Evolutionary conservation across 306 rosid genomes (phyloP), one percentile per base, ranked within the genome.

Genomic region (Astragalus membranaceus): DNA sequence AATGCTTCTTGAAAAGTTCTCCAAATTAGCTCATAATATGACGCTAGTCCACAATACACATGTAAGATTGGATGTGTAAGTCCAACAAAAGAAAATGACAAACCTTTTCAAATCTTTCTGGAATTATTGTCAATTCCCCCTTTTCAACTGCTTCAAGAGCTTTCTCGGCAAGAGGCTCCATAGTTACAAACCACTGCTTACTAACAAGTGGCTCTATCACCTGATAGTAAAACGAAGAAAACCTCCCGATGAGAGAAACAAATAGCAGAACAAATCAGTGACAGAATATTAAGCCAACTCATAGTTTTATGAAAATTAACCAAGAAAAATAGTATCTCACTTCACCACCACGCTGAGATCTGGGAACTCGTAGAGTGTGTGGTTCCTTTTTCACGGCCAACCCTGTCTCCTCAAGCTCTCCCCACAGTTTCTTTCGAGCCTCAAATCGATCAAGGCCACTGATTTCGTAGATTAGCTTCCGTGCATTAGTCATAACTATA

Each of bases 341-440:
- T 82, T 90, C 98, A 78, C 98, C 98, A 55, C 98, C 98, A 72
- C 98, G 98, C 74, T 93, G 98, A 61, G 98, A 93, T 83, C 98
- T 93, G 39, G 98, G 98, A 70, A 93, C 97, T 51, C 98, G 84
- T 69, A 80, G 83, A 32, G 88, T 90, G 82, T 93, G 98, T 15
- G 92, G 85, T 75, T 93, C 92, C 85, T 82, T 90, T 85, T 85
- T 93, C 59, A 88, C 94, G 60, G 92, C 94, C 70, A 93, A 82
- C 49, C 89, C 89, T 17, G 92, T 90, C 77, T 90, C 98, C 85
- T 88, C 97, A 81, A 93, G 87, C 72, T 93, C 98, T 53, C 89
- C 85, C 98, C 98, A 93, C 5, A 93, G 77, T 81, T 88, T 90
- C 81, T 90, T 87, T 17, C 98, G 87, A 63, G 86, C 98, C 85